Percentiles rank a stretch among this genome's conserved stretches.
Evolutionary conservation across 148 eudicot genomes (phyloP).

Genomic region (Chenopodium suecicum): DNA sequence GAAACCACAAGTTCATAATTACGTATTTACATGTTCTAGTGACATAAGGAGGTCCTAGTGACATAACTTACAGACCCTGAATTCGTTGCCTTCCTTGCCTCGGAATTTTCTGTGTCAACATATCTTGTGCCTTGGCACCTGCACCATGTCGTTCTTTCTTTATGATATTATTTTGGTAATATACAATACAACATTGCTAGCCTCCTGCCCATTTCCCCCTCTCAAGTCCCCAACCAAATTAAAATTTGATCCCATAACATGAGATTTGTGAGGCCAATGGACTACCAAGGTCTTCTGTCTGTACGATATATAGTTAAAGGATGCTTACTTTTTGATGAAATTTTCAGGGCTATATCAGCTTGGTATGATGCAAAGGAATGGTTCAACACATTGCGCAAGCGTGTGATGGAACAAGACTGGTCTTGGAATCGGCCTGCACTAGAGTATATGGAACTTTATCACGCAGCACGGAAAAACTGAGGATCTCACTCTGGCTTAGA

Average conservation of each 20-base stretch:
- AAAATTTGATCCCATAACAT: neutral
- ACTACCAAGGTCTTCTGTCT: neutral
- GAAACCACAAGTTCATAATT: neutral
- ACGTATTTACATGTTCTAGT: neutral
- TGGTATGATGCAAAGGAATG: slow-evolving; percentile 79
- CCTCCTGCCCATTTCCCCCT: too few species aligned
- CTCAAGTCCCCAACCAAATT: too few species aligned
- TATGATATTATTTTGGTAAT: neutral
- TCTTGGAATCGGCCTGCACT: slow-evolving; percentile 97
- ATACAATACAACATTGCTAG: neutral
- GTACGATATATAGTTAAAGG: neutral
- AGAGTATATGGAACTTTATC: slow-evolving; percentile 88
- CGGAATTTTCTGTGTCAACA: neutral
- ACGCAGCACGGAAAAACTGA: slow-evolving; percentile 70
- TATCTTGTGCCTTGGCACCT: neutral
- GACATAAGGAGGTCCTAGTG: neutral
- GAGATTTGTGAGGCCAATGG: neutral
- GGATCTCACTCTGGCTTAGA: neutral
- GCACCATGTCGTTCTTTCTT: neutral
- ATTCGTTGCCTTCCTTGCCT: neutral
- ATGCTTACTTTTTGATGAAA: neutral
- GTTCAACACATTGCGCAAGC: slow-evolving; percentile 72
- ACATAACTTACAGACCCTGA: neutral
- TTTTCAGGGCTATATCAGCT: slow-evolving; percentile 74
- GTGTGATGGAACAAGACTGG: slow-evolving; percentile 98